Base-by-base conservation (phyloP, 1,284 basidiomycete species). In the Schizopora paradoxa region DNA sequence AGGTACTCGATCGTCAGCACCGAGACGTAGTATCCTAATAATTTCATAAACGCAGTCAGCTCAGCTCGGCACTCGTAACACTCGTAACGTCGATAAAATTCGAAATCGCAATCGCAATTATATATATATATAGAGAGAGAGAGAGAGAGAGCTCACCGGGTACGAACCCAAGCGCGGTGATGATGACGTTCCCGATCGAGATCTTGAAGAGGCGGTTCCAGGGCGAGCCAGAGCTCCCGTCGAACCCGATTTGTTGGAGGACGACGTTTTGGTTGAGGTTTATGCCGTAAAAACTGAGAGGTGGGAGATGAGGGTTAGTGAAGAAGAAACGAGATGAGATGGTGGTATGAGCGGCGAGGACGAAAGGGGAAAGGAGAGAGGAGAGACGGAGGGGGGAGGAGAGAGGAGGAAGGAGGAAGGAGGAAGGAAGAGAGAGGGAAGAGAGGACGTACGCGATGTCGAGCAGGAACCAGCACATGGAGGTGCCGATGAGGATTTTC, bases 241-340 rank as follows among this genome's bases (percentile, higher is more conserved):
- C 81, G 50, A 72, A 85, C 3, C 81, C 81, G 18, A 86, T 85
- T 58, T 79, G 69, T 54, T 79, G 66, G 5, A 86, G 69, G 10
- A 86, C 84, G 54, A 86, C 80, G 55, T 80, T 82, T 54, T 83
- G 77, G 69, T 89, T 89, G 35, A 88, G 66, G 63, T 86, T 87
- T 65, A 87, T 83, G 3, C 86, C 85, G 61, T 87, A 85, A 62
- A 84, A 85, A 0, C 76, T 80, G 45, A 36, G 19, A 11, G 14
- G n/a, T 3, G 6, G 14, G 19, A 25, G 7, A 21, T 8, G 37
- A 21, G 21, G 26, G 6, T 27, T 6, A 2, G 10, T 23, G 25
- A 3, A 6, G 14, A 7, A 19, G 2, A 35, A 10, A 10, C 4
- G n/a, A n/a, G n/a, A n/a, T n/a, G n/a, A n/a, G n/a, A n/a, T n/a